phyloP scores from a whole-genome alignment of 495 filamentous ascomycete species.

The Penicillium manginii region DNA sequence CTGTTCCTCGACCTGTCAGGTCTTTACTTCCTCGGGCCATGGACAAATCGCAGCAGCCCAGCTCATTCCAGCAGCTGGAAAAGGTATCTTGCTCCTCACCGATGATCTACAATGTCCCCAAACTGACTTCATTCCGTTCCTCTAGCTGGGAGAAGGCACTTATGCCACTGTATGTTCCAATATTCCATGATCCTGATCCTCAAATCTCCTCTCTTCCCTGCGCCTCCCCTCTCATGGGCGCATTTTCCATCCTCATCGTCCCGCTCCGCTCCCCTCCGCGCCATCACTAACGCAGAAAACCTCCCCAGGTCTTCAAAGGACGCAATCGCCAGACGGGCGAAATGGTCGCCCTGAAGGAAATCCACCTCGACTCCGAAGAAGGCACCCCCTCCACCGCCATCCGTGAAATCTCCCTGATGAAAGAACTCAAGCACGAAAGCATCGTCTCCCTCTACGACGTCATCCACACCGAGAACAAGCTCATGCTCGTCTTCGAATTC shows the following conservation, averaged over 20 bases:
- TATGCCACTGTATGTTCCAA: slow-evolving; percentile 85
- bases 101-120: not conserved
- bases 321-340: slow-evolving; percentile 95
- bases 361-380: slow-evolving; percentile 98
- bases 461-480: slow-evolving; percentile 98
- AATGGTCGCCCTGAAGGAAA: slow-evolving; percentile 97
- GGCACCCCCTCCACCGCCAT: slow-evolving; percentile 98
- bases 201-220: not conserved
- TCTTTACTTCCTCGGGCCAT: slow-evolving; percentile 48
- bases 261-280: not conserved
- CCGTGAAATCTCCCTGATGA: slow-evolving; percentile 98
- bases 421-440: slow-evolving; percentile 97
- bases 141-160: slow-evolving; percentile 89
- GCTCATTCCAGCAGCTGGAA: slow-evolving; percentile 98
- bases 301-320: slow-evolving; percentile 89
- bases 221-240: too few species aligned
- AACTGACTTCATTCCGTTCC: slow-evolving; percentile 20
- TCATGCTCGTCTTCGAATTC: slow-evolving; percentile 98
- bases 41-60: slow-evolving; percentile 89
- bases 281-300: slow-evolving; percentile 24
- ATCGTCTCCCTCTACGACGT: slow-evolving; percentile 98
- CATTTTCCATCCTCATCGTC: not conserved
- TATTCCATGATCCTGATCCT: slow-evolving; percentile 1
- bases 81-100: slow-evolving; percentile 54
- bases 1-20: slow-evolving; percentile 16